These are phyloP conservation scores for Furcasterigmium furcatum DNA, from an alignment of 2,329 filamentous ascomycete genomes.

Conservation along the genomic window DNA sequence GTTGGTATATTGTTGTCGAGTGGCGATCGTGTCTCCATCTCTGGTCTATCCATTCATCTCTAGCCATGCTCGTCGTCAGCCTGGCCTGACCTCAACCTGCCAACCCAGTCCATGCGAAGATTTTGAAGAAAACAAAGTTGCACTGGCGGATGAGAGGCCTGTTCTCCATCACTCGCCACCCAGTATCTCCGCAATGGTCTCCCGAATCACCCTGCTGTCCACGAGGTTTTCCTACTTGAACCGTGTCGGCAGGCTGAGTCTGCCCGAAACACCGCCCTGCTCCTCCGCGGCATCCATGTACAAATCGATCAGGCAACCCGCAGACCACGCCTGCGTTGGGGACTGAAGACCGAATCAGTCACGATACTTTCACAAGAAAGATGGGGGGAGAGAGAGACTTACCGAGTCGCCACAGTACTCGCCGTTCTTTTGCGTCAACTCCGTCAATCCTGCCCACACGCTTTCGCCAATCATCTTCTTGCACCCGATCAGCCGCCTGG, in stretches of 20 bases:
- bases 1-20: too few species aligned
- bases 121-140: too few species aligned
- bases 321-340: constrained; percentile 95
- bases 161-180: background rate
- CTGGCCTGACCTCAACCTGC: too few species aligned
- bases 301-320: constrained; percentile 88
- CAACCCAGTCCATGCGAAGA: too few species aligned
- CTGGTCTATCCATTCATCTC: too few species aligned
- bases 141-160: too few species aligned
- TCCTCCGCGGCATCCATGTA: constrained; percentile 82
- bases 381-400: constrained; percentile 33
- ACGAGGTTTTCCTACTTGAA: constrained; percentile 8
- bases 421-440: constrained; percentile 89
- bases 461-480: constrained; percentile 79
- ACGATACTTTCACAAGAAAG: background rate
- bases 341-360: constrained; percentile 48
- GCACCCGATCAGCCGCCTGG: constrained; percentile 75
- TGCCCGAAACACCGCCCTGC: constrained; percentile 25
- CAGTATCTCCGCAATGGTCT: background rate
- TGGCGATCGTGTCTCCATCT: too few species aligned
- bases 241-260: constrained; percentile 17
- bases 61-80: too few species aligned
- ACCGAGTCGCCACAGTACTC: constrained; percentile 84
- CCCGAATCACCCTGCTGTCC: background rate
- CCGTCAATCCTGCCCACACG: constrained; percentile 86